Evolutionary conservation across 2,329 filamentous ascomycete genomes (phyloP).

Genomic region (Claviceps arundinis): DNA sequence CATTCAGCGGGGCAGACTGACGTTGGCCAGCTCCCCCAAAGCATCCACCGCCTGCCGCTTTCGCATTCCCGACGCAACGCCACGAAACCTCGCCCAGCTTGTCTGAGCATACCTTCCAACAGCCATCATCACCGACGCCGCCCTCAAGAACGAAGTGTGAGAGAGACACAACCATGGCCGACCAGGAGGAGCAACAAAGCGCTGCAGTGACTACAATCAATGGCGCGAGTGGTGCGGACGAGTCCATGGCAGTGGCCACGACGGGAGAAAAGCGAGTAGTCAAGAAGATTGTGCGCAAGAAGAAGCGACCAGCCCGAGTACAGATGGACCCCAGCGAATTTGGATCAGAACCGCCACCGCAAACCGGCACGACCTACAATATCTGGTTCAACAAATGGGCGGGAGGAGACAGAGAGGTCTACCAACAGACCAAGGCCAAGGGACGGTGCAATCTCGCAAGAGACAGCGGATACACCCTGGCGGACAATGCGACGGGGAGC

Average conservation of each 20-base stretch:
- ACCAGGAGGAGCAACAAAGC: conserved; percentile 14
- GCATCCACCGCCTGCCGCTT: conserved; percentile 2
- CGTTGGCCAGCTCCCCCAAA: background rate
- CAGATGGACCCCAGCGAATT: conserved; percentile 80
- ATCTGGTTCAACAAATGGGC: conserved; percentile 93
- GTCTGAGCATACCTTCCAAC: too few relatives aligned
- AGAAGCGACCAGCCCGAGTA: conserved; percentile 75
- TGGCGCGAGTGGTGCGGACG: conserved; percentile 3
- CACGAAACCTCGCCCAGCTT: background rate
- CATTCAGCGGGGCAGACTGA: background rate
- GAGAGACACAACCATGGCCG: conserved; percentile 16
- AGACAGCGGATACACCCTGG: conserved; percentile 67
- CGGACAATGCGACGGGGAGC: conserved; percentile 62
- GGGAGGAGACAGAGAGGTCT: conserved; percentile 87
- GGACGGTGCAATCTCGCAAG: conserved; percentile 76
- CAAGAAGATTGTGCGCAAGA: conserved; percentile 86
- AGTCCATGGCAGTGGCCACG: conserved; percentile 22
- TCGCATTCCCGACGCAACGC: background rate
- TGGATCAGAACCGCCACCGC: conserved; percentile 72
- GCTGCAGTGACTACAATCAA: conserved; percentile 5
- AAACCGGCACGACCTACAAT: conserved; percentile 93
- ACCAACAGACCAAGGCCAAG: conserved; percentile 73
- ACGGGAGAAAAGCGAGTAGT: conserved; percentile 44
- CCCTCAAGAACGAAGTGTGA: background rate
- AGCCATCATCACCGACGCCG: too few relatives aligned